Evolutionary conservation across 2,329 filamentous ascomycete species (phyloP).

Genomic region (Aureobasidium sp.): DNA sequence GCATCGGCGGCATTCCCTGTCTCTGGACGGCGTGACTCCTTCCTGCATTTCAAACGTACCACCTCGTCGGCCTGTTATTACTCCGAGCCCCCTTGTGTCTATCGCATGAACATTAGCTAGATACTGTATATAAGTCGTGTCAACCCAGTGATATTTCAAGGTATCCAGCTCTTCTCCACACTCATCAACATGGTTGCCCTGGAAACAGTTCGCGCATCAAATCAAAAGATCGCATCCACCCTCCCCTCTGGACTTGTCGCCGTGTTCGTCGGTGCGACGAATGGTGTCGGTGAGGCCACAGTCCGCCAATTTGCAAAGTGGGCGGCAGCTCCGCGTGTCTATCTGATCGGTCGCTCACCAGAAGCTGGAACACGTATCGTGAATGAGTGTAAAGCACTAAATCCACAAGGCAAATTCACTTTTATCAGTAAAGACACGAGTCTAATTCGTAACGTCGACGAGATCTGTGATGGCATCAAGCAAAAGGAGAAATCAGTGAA

Average conservation of each 20-base stretch:
- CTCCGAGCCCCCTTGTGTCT: background rate
- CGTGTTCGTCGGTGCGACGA: constrained; percentile 47
- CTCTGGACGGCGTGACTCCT: too few species aligned
- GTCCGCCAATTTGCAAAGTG: constrained; percentile 40
- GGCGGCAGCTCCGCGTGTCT: constrained; percentile 37
- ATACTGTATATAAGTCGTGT: background rate
- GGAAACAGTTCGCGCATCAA: constrained; percentile 29
- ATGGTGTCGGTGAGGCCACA: constrained; percentile 45
- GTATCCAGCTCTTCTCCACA: background rate
- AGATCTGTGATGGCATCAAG: constrained; percentile 43
- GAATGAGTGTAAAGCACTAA: constrained; percentile 37
- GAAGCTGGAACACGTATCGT: constrained; percentile 32
- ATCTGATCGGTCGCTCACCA: constrained; percentile 44
- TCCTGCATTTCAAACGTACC: too few species aligned
- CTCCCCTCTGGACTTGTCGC: constrained; percentile 39
- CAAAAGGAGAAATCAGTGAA: constrained; percentile 45
- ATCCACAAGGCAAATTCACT: constrained; percentile 39
- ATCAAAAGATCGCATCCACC: constrained; percentile 26
- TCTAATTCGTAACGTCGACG: constrained; percentile 44
- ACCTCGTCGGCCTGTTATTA: background rate
- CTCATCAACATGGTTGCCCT: constrained; percentile 31
- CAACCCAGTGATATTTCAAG: background rate
- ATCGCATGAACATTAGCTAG: background rate
- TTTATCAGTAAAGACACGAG: constrained; percentile 44
- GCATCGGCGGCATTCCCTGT: too few species aligned